Evolutionary conservation across 1,139 yeast species (phyloP).

Genomic region (Suhomyces anneliseae): DNA sequence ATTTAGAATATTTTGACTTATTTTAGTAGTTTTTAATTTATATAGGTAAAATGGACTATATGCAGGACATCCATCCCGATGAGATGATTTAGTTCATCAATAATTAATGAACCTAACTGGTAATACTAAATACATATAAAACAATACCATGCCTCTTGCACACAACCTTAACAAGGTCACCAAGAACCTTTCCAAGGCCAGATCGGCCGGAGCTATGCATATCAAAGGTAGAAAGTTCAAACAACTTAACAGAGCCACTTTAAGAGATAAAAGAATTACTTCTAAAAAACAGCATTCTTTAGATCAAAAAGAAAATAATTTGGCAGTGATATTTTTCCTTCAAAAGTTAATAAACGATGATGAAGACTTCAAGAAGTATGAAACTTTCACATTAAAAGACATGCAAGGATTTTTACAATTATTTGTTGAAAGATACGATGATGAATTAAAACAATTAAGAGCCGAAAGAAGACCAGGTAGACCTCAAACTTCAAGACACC

Average conservation of each 20-base stretch:
- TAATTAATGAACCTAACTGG: not conserved
- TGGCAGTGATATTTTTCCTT: conserved; percentile 57
- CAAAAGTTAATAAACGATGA: conserved; percentile 60
- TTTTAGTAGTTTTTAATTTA: not conserved
- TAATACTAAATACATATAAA: not conserved
- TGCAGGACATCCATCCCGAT: conserved; percentile 6
- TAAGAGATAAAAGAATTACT: conserved; percentile 71
- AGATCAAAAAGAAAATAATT: conserved; percentile 61
- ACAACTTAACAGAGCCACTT: conserved; percentile 80
- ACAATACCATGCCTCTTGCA: conserved; percentile 65
- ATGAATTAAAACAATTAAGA: conserved; percentile 61
- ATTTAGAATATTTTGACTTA: not conserved
- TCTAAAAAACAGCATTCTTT: conserved; percentile 54
- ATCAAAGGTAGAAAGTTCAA: conserved; percentile 88
- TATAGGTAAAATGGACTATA: not conserved
- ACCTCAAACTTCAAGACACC: conserved; percentile 74
- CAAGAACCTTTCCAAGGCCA: conserved; percentile 51
- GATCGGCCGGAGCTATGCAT: conserved; percentile 64
- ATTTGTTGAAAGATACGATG: conserved; percentile 69
- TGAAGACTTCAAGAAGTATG: conserved; percentile 36
- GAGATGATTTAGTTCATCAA: conserved; percentile 2
- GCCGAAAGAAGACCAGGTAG: conserved; percentile 79
- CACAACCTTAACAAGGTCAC: conserved; percentile 73
- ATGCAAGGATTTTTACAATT: conserved; percentile 60
- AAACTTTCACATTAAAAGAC: conserved; percentile 52